Evolutionary conservation across 2,329 filamentous ascomycete genomes (phyloP).

Genomic region (Aureobasidium sp.): DNA sequence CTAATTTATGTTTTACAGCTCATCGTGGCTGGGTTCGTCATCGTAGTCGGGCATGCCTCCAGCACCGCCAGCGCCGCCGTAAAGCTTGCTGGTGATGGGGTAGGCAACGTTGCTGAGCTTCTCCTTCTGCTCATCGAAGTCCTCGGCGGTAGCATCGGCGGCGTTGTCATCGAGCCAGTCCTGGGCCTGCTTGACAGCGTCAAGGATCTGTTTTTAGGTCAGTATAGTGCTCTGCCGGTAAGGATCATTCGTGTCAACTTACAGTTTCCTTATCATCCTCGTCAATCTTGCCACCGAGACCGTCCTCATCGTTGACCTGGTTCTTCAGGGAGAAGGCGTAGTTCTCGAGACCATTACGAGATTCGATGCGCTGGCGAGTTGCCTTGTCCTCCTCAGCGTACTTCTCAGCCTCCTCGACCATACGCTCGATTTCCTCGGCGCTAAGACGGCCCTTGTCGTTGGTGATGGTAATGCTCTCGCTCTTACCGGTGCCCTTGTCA

Average conservation of each 20-base stretch:
- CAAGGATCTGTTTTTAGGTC: constrained; percentile 57
- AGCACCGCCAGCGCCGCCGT: constrained; percentile 51
- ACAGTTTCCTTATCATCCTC: constrained; percentile 97
- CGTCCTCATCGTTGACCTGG: constrained; percentile 95
- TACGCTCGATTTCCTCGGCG: constrained; percentile 96
- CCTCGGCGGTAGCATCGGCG: constrained; percentile 75
- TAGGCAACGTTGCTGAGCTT: constrained; percentile 95
- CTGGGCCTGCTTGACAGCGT: constrained; percentile 92
- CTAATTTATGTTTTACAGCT: constrained; percentile 33
- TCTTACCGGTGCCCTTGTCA: constrained; percentile 98
- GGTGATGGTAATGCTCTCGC: constrained; percentile 95
- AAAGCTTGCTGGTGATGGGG: constrained; percentile 98
- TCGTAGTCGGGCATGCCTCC: constrained; percentile 56
- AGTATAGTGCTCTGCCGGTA: constrained; percentile 24
- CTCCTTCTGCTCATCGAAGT: constrained; percentile 99
- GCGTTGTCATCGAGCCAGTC: constrained; percentile 98
- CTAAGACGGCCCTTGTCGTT: constrained; percentile 98
- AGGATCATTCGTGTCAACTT: constrained; percentile 32
- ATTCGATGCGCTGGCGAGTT: constrained; percentile 91
- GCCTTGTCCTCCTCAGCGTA: constrained; percentile 99
- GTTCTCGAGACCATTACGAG: constrained; percentile 95
- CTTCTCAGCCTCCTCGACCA: constrained; percentile 97
- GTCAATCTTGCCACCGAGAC: constrained; percentile 95
- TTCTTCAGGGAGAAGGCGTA: constrained; percentile 99
- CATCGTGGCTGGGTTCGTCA: constrained; percentile 51